phyloP scores from a whole-genome alignment of 768 basidiomycete genomes.

The Mycena metata region DNA sequence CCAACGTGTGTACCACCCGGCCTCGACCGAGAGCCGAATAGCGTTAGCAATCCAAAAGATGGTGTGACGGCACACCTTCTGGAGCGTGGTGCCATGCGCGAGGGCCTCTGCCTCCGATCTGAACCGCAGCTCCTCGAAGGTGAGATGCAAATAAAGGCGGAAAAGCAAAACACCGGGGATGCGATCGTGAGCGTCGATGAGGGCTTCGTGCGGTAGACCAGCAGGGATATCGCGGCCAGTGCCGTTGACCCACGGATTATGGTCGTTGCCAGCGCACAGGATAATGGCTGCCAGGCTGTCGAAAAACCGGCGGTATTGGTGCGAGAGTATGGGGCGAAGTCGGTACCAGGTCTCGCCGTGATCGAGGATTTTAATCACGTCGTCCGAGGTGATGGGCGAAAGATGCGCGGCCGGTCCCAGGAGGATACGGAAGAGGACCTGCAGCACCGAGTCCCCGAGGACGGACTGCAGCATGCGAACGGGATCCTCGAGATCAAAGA shows the following conservation, averaged over 20 bases:
- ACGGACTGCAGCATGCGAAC: too few relatives aligned
- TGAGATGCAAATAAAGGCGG: too few relatives aligned
- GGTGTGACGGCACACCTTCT: neutral
- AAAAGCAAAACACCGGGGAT: neutral
- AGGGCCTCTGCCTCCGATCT: neutral
- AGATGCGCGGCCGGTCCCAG: too few relatives aligned
- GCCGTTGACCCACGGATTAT: neutral
- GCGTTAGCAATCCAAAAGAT: neutral
- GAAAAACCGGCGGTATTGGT: neutral
- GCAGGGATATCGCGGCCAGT: neutral
- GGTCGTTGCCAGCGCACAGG: slow-evolving; percentile 1
- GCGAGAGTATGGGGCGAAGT: neutral
- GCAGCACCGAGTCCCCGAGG: neutral
- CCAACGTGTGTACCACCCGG: neutral
- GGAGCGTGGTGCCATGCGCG: neutral
- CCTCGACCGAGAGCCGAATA: neutral
- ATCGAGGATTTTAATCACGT: neutral
- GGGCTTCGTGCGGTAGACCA: neutral
- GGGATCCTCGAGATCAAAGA: too few relatives aligned
- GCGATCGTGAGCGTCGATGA: neutral
- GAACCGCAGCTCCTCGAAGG: neutral
- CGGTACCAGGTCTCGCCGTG: neutral
- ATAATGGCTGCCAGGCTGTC: neutral
- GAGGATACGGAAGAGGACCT: neutral
- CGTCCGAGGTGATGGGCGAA: too few relatives aligned